Conservation (phyloP, 805 yeast species). For the Yarrowia alimentaria region DNA sequence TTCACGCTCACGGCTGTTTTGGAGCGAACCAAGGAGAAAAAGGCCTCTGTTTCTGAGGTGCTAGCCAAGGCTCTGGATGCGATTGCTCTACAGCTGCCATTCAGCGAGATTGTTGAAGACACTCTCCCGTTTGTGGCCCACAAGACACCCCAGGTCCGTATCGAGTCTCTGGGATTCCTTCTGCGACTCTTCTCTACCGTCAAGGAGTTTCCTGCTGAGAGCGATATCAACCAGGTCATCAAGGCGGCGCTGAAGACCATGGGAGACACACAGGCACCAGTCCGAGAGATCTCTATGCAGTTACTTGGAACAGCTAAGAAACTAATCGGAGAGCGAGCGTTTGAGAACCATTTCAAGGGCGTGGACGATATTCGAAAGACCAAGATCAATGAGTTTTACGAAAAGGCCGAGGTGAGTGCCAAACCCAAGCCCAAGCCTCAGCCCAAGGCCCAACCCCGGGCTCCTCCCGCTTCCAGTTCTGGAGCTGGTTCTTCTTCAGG, state of each 20-base stretch:
- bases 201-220: conserved; percentile 47
- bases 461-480: conserved; percentile 30
- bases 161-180: conserved; percentile 65
- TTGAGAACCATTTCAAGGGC: conserved; percentile 59
- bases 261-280: conserved; percentile 79
- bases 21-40: conserved; percentile 87
- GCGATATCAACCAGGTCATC: conserved; percentile 59
- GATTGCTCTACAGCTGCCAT: conserved; percentile 40
- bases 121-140: conserved; percentile 60
- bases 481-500: conserved; percentile 28
- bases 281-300: conserved; percentile 73
- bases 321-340: conserved; percentile 70
- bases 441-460: conserved; percentile 31
- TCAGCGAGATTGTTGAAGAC: conserved; percentile 59
- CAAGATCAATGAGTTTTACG: conserved; percentile 62
- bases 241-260: conserved; percentile 60
- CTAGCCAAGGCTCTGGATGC: conserved; percentile 65
- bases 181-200: conserved; percentile 60
- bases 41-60: conserved; percentile 71
- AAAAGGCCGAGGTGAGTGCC: conserved; percentile 55
- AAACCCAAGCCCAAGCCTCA: conserved; percentile 40
- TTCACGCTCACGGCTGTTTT: conserved; percentile 60
- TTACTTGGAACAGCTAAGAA: conserved; percentile 79
- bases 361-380: conserved; percentile 72
- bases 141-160: conserved; percentile 79